phyloP scores from a whole-genome alignment of 352 stramenopile genomes.

The Globisporangium alternatum region DNA sequence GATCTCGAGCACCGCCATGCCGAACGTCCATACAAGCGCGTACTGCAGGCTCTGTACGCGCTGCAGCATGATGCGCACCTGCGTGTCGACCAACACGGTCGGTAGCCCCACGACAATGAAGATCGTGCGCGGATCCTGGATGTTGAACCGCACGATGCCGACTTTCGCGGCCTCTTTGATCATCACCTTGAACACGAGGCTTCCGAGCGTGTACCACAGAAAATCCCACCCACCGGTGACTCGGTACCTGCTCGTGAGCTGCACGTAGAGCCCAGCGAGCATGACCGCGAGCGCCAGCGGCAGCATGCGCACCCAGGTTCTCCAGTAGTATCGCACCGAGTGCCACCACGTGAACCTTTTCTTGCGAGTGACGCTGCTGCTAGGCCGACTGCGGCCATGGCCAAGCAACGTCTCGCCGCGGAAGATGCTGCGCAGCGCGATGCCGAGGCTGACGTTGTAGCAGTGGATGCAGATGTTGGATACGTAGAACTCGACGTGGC shows the following conservation, averaged over 20 bases:
- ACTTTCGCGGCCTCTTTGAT: constrained; percentile 31
- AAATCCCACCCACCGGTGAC: constrained; percentile 4
- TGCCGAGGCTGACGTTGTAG: not conserved
- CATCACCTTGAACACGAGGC: constrained; percentile 6
- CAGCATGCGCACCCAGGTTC: constrained; percentile 4
- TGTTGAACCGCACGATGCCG: constrained; percentile 24
- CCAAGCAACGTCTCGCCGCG: constrained; percentile 2
- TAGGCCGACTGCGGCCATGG: not conserved
- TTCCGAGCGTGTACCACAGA: constrained; percentile 14
- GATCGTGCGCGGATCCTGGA: constrained; percentile 37
- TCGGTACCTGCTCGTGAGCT: not conserved
- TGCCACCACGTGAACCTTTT: not conserved
- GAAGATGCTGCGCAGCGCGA: constrained; percentile 12
- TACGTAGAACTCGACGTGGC: constrained; percentile 9
- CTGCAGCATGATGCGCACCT: constrained; percentile 36
- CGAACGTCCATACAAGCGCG: constrained; percentile 26
- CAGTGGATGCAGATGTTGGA: constrained; percentile 2
- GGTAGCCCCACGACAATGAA: constrained; percentile 32
- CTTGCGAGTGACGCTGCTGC: not conserved
- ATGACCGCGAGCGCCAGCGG: not conserved
- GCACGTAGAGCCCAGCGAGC: constrained; percentile 10
- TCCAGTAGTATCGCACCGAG: not conserved
- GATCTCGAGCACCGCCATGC: constrained; percentile 33
- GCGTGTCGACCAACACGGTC: constrained; percentile 46
- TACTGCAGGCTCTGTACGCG: constrained; percentile 23